A percentile compares a stretch with the other conserved stretches of the same genome.
phyloP scores from a whole-genome alignment of 2,329 filamentous ascomycete genomes.

The Bipolaris victoriae region DNA sequence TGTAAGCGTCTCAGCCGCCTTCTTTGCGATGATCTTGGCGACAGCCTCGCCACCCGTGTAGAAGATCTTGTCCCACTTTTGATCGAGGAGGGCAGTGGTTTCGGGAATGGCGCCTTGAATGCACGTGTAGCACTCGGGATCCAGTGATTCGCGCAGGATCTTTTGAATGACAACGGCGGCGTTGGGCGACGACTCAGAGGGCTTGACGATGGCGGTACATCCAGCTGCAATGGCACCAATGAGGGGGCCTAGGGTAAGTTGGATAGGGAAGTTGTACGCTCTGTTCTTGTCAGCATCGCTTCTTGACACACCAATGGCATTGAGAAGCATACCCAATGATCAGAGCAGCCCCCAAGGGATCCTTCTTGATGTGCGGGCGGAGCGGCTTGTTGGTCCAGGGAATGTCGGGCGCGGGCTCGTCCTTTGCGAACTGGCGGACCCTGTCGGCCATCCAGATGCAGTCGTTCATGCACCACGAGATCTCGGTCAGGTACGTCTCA shows the following conservation, averaged over 20 bases:
- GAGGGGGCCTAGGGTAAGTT: conserved; percentile 77
- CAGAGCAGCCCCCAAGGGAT: conserved; percentile 81
- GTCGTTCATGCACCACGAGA: conserved; percentile 80
- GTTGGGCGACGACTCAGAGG: conserved; percentile 79
- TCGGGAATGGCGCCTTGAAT: conserved; percentile 83
- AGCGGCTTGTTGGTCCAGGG: conserved; percentile 71
- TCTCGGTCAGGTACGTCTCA: conserved; percentile 77
- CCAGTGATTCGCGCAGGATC: conserved; percentile 76
- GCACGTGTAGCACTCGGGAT: conserved; percentile 75
- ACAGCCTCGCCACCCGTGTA: conserved; percentile 85
- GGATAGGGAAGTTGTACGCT: conserved; percentile 92
- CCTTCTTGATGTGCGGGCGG: conserved; percentile 79
- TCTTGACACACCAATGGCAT: not conserved
- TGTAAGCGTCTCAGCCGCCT: conserved; percentile 65
- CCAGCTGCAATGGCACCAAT: conserved; percentile 92
- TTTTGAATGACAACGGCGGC: conserved; percentile 80
- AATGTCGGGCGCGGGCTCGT: conserved; percentile 76
- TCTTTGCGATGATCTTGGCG: conserved; percentile 64
- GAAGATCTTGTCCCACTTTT: conserved; percentile 98
- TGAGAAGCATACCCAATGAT: conserved; percentile 64
- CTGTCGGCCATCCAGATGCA: conserved; percentile 79
- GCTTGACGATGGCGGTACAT: conserved; percentile 89
- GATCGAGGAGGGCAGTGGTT: conserved; percentile 79
- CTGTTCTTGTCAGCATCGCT: conserved; percentile 44
- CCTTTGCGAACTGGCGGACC: conserved; percentile 80